Percentiles rank a stretch among this genome's conserved stretches.
Evolutionary conservation across 768 basidiomycete genomes (phyloP).

Genomic region (Tylopilus rubrobrunneus): DNA sequence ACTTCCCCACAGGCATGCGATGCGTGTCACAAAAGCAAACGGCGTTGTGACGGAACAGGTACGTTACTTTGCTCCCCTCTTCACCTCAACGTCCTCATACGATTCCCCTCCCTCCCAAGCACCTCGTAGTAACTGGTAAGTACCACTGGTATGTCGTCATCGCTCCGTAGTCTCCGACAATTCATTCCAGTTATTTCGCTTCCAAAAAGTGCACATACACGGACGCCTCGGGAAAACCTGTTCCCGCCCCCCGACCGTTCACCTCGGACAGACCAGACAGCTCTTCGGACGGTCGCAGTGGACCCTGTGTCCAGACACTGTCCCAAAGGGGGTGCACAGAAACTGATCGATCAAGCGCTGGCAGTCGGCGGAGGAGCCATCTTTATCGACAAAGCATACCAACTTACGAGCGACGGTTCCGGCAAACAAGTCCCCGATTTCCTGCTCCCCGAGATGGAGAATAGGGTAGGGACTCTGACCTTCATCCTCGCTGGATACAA

Average conservation of each 20-base stretch:
- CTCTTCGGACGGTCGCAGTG: conserved; percentile 25
- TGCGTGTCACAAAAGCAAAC: conserved; percentile 81
- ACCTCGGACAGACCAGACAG: conserved; percentile 37
- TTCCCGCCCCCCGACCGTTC: conserved; percentile 62
- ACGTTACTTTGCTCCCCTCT: conserved; percentile 22
- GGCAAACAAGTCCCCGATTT: conserved; percentile 65
- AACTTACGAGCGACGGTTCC: conserved; percentile 44
- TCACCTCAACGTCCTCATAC: conserved; percentile 5
- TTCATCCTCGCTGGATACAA: conserved; percentile 72
- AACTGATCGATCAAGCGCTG: conserved; percentile 40
- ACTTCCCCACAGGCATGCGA: conserved; percentile 57
- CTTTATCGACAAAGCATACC: conserved; percentile 74
- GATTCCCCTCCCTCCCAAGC: conserved; percentile 36
- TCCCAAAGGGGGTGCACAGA: conserved; percentile 6
- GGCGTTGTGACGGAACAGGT: conserved; percentile 81
- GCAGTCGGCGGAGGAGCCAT: conserved; percentile 58
- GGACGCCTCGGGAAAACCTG: conserved; percentile 73
- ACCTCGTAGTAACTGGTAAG: conserved; percentile 78
- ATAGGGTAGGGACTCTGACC: conserved; percentile 56
- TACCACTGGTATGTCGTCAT: conserved; percentile 4
- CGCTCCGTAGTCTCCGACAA: conserved; percentile 2
- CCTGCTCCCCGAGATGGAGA: conserved; percentile 73
- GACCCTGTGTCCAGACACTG: conserved; percentile 14
- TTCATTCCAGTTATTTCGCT: conserved; percentile 61
- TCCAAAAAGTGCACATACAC: conserved; percentile 80